These are phyloP conservation scores for Fusarium transvaalense DNA, from an alignment of 2,329 filamentous ascomycete genomes.

Conservation along the genomic window DNA sequence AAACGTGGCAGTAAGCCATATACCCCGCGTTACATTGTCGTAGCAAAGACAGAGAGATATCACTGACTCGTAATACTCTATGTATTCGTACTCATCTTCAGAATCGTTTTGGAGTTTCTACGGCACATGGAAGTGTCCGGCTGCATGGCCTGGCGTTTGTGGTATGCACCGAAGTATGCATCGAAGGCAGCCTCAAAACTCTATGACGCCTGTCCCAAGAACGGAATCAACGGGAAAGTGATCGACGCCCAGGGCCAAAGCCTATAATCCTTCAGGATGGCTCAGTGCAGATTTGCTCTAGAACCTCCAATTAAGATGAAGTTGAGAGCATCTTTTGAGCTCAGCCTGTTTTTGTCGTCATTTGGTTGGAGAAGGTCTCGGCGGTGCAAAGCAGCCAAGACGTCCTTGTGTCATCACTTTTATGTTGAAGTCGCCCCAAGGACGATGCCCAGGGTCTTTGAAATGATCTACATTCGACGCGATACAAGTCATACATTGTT, in stretches of 20 bases:
- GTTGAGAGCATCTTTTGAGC: too few relatives aligned
- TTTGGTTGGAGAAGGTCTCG: not conserved
- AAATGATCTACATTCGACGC: not conserved
- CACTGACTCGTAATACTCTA: not conserved
- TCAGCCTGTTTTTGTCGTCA: not conserved
- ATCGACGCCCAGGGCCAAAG: not conserved
- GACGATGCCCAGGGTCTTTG: not conserved
- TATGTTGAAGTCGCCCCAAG: not conserved
- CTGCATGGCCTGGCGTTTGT: not conserved
- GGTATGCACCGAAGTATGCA: slow-evolving; percentile 26
- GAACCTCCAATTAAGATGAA: not conserved
- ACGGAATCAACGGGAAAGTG: not conserved
- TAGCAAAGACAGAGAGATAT: not conserved
- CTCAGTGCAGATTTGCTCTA: not conserved
- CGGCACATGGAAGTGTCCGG: not conserved
- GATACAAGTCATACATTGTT: not conserved
- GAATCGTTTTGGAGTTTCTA: not conserved
- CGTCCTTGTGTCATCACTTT: not conserved
- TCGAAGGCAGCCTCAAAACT: slow-evolving; percentile 9
- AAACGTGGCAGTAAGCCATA: not conserved
- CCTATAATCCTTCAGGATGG: not conserved
- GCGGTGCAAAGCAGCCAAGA: not conserved
- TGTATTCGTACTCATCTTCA: not conserved
- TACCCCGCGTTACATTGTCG: not conserved
- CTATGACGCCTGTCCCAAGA: slow-evolving; percentile 18